phyloP scores from a whole-genome alignment of 139 green algal genomes.

The Pleodorina starrii region DNA sequence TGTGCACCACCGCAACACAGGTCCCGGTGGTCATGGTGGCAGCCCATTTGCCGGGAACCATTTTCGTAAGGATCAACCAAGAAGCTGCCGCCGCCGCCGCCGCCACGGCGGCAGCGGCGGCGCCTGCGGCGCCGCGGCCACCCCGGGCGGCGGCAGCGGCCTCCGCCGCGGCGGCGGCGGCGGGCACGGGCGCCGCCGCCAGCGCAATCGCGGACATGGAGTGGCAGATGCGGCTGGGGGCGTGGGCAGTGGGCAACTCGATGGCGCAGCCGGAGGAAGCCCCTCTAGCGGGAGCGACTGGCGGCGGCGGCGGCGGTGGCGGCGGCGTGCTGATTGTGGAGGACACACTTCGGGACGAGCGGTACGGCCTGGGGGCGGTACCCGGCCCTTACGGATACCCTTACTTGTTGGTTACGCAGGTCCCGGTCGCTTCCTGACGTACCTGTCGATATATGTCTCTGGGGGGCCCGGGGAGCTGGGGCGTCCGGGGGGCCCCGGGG shows the following conservation, averaged over 20 bases:
- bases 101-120: neutral
- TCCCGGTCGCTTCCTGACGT: too few species aligned
- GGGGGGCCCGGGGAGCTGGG: too few species aligned
- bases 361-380: too few species aligned
- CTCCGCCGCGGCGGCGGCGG: neutral
- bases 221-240: conserved; percentile 40
- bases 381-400: too few species aligned
- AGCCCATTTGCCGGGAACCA: conserved; percentile 33
- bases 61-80: conserved; percentile 10
- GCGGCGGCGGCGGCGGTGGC: conserved; percentile 9
- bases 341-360: neutral
- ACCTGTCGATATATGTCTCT: too few species aligned
- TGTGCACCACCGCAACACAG: too few species aligned
- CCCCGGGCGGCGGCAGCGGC: neutral
- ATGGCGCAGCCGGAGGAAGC: neutral
- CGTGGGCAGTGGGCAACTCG: conserved; percentile 6
- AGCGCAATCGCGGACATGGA: neutral
- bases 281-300: neutral
- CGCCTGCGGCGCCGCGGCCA: neutral
- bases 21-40: conserved; percentile 38
- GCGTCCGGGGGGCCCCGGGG: too few species aligned
- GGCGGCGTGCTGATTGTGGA: conserved; percentile 36
- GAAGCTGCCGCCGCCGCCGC: neutral
- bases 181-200: neutral
- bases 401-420: too few species aligned